A percentile compares a stretch with the other conserved stretches of the same genome.
phyloP scores from a whole-genome alignment of 306 rosid species.

The Albizia julibrissin region DNA sequence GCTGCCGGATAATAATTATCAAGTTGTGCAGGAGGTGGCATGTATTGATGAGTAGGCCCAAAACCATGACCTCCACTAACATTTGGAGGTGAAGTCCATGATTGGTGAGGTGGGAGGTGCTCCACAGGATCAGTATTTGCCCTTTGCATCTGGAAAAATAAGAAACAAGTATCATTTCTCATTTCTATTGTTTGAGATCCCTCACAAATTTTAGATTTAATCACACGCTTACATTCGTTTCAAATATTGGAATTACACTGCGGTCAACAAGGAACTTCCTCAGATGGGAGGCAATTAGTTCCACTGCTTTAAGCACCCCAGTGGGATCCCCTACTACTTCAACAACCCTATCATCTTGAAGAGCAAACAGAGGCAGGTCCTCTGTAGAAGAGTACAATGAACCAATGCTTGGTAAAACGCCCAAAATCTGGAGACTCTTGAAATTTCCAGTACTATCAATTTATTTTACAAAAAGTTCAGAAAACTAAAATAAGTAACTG shows the following conservation, averaged over 20 bases:
- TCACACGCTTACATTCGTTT: constrained; percentile 69
- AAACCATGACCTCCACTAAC: constrained; percentile 89
- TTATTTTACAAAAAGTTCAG: constrained; percentile 6
- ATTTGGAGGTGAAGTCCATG: constrained; percentile 90
- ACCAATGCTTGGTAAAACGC: constrained; percentile 35
- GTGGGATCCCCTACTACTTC: constrained; percentile 86
- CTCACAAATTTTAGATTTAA: constrained; percentile 2
- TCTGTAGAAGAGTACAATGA: constrained; percentile 54
- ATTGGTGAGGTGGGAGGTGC: constrained; percentile 78
- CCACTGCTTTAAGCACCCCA: constrained; percentile 88
- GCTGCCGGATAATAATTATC: constrained; percentile 81
- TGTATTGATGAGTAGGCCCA: constrained; percentile 73
- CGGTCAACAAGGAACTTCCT: constrained; percentile 96
- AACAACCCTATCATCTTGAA: constrained; percentile 95
- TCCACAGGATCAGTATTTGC: constrained; percentile 58
- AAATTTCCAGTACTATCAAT: constrained; percentile 4
- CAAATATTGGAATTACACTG: constrained; percentile 79
- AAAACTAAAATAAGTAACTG: constrained; percentile 17
- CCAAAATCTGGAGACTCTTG: neutral
- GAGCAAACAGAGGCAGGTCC: constrained; percentile 90
- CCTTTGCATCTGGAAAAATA: constrained; percentile 80
- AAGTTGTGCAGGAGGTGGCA: constrained; percentile 83
- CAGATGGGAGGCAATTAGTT: constrained; percentile 87
- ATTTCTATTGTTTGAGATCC: constrained; percentile 3
- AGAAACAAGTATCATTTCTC: constrained; percentile 29